Evolutionary conservation across 176 grass and related monocot genomes (phyloP).

Genomic region (Bothriochloa decipiens): DNA sequence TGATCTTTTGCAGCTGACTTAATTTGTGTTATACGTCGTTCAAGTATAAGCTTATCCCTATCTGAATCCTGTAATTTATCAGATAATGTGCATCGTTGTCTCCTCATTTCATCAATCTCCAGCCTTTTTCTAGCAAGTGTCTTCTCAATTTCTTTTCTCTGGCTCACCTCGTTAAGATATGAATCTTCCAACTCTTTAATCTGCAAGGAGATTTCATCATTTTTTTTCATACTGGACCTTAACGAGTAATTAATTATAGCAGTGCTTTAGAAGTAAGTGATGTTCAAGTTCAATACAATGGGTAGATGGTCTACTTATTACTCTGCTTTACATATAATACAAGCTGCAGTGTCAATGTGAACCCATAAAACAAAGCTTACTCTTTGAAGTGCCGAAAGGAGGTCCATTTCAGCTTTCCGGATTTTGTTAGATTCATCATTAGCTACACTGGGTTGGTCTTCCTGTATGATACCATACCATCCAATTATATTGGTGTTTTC

Average conservation of each 20-base stretch:
- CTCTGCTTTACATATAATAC: not conserved
- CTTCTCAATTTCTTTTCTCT: slow-evolving; percentile 37
- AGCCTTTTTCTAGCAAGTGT: slow-evolving; percentile 31
- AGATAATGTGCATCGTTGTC: not conserved
- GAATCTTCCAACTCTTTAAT: slow-evolving; percentile 34
- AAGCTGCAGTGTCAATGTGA: slow-evolving; percentile 2
- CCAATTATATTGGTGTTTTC: not conserved
- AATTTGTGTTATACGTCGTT: slow-evolving; percentile 36
- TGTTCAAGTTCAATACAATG: slow-evolving; percentile 9
- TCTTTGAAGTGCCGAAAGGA: slow-evolving; percentile 53
- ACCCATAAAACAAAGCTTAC: slow-evolving; percentile 42
- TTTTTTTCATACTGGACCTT: slow-evolving; percentile 30
- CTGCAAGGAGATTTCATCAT: slow-evolving; percentile 5
- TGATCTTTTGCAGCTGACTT: slow-evolving; percentile 33
- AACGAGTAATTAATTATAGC: slow-evolving; percentile 30
- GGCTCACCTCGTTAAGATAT: slow-evolving; percentile 35
- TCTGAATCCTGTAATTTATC: slow-evolving; percentile 41
- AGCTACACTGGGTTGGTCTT: slow-evolving; percentile 45
- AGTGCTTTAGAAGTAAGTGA: not conserved
- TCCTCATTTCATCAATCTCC: slow-evolving; percentile 44
- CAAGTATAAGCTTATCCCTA: slow-evolving; percentile 31
- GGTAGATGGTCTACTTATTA: not conserved
- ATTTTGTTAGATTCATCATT: slow-evolving; percentile 51
- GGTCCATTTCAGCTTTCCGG: slow-evolving; percentile 48
- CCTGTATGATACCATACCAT: slow-evolving; percentile 28